These are phyloP conservation scores for Fonsecaea erecta DNA, from an alignment of 2,329 filamentous ascomycete species.

Conservation along the genomic window DNA sequence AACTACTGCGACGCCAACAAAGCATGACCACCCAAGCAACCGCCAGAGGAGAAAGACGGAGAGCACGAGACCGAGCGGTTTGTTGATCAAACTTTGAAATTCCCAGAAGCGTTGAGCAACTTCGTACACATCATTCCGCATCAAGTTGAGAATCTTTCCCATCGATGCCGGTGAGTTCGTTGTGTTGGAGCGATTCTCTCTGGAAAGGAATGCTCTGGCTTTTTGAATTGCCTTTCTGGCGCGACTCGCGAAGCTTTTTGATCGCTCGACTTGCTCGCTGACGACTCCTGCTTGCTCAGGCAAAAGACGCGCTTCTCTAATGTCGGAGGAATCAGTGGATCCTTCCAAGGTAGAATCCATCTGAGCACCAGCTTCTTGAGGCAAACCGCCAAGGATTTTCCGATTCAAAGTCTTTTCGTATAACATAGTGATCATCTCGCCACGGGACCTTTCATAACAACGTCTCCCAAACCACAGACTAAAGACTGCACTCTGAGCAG, in stretches of 20 bases:
- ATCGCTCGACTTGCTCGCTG: conserved; percentile 32
- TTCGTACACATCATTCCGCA: conserved; percentile 80
- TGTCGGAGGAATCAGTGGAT: background rate
- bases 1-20: conserved; percentile 73
- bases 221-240: conserved; percentile 5
- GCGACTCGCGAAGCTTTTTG: conserved; percentile 30
- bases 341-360: conserved; percentile 41
- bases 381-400: conserved; percentile 57
- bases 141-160: conserved; percentile 87
- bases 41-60: conserved; percentile 75
- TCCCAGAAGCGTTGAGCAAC: conserved; percentile 86
- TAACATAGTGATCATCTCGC: conserved; percentile 83
- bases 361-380: conserved; percentile 34
- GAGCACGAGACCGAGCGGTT: conserved; percentile 75
- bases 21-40: conserved; percentile 78
- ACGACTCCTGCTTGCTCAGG: conserved; percentile 27
- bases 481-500: conserved; percentile 69
- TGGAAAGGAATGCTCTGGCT: conserved; percentile 10
- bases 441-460: conserved; percentile 79
- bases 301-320: conserved; percentile 17
- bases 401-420: conserved; percentile 76
- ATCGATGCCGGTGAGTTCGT: conserved; percentile 70
- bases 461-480: conserved; percentile 82
- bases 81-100: conserved; percentile 73
- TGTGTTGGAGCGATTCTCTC: conserved; percentile 36